A percentile compares a stretch with the other conserved stretches of the same genome.
phyloP scores from a whole-genome alignment of 1,284 basidiomycete species.

The Papiliotrema flavescens region DNA sequence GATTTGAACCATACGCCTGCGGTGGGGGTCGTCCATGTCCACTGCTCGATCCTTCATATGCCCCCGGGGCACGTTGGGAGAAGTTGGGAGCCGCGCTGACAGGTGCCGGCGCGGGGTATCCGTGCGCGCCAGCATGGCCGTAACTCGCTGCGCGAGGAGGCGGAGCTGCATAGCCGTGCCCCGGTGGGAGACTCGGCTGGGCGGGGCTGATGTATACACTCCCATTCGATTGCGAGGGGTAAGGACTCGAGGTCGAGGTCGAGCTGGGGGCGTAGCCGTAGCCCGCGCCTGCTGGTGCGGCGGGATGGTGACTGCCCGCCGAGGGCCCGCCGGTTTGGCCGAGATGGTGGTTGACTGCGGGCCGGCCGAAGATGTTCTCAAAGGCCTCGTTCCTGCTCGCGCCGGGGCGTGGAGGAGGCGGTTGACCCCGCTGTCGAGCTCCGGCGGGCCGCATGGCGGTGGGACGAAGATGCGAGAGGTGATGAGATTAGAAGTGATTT shows the following conservation, averaged over 20 bases:
- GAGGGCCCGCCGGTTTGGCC: conserved; percentile 11
- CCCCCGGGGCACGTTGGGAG: not conserved
- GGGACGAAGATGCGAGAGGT: not conserved
- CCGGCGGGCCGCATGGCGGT: conserved; percentile 27
- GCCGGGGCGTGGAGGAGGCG: conserved; percentile 14
- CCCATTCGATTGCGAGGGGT: not conserved
- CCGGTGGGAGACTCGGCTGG: conserved; percentile 29
- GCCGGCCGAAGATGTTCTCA: conserved; percentile 49
- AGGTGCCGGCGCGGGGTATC: not conserved
- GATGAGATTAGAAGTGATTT: not conserved
- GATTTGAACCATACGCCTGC: not conserved
- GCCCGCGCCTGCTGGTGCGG: conserved; percentile 6
- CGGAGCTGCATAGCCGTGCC: conserved; percentile 10
- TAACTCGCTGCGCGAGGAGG: conserved; percentile 6
- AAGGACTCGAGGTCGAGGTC: not conserved
- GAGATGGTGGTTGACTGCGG: conserved; percentile 45
- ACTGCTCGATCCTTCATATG: conserved; percentile 9
- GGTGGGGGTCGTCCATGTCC: conserved; percentile 3
- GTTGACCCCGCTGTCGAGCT: conserved; percentile 16
- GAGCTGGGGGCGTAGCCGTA: conserved; percentile 10
- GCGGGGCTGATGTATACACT: conserved; percentile 22
- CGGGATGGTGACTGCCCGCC: conserved; percentile 1
- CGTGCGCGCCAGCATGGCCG: not conserved
- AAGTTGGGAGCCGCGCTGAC: too few species aligned
- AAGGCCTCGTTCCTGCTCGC: conserved; percentile 42